Evolutionary conservation across 257 asterid species (phyloP).

Genomic region (Jasminum sambac): DNA sequence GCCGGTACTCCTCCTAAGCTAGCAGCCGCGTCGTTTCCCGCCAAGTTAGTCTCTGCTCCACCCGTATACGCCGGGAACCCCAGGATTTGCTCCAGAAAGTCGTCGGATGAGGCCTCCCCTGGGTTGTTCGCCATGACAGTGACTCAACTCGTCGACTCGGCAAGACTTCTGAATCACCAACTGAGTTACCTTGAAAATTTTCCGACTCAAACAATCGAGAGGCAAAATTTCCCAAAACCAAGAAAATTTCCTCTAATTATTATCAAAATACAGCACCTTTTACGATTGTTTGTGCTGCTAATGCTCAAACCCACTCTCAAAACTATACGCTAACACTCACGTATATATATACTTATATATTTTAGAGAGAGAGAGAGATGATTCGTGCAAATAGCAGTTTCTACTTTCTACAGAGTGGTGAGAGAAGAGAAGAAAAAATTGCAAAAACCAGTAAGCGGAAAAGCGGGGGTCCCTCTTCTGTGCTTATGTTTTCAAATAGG

Average conservation of each 20-base stretch:
- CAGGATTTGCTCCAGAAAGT: constrained; percentile 82
- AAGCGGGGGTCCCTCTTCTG: constrained; percentile 27
- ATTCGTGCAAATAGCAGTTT: constrained; percentile 22
- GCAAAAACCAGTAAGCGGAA: constrained; percentile 26
- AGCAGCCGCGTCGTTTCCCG: constrained; percentile 37
- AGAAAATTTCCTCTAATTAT: background rate
- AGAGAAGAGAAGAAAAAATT: constrained; percentile 36
- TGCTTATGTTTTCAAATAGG: constrained; percentile 20
- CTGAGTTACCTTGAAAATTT: constrained; percentile 12
- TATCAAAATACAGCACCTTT: background rate
- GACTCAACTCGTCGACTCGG: constrained; percentile 18
- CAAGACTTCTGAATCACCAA: constrained; percentile 16
- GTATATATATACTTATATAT: background rate
- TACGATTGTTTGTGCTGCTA: background rate
- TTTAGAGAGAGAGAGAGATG: constrained; percentile 19
- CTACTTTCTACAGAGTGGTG: constrained; percentile 33
- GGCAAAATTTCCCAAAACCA: background rate
- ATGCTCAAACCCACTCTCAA: background rate
- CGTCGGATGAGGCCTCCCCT: constrained; percentile 74
- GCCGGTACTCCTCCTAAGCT: constrained; percentile 27
- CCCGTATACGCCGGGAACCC: constrained; percentile 64
- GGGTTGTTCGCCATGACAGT: constrained; percentile 74
- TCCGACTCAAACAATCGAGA: background rate
- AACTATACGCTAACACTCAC: background rate
- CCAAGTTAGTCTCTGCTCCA: constrained; percentile 50